Base-by-base conservation (phyloP, 1,284 basidiomycete genomes). In the Ceratobasidium sp. region DNA sequence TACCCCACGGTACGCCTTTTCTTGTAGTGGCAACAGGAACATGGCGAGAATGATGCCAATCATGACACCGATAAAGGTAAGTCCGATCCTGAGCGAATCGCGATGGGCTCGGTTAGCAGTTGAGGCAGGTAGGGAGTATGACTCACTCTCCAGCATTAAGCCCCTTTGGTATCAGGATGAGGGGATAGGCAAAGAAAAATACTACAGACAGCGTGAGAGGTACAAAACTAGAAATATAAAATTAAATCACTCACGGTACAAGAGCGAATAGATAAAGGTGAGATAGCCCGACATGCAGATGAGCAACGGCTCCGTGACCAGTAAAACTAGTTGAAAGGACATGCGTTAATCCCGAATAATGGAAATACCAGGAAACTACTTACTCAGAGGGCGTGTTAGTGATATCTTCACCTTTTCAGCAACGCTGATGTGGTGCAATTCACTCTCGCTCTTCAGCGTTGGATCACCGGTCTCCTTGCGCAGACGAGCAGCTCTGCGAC, bases 261-360 rank as follows among this genome's bases (percentile, higher is more conserved):
- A 74, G 8, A 78, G 76, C 62, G 75, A 74, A 74, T 83, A 83
- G 55, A 83, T 76, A 73, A 82, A 81, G 7, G 77, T 77, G 3
- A 81, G 74, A 76, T 83, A 84, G 58, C 84, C 70, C 0, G 80
- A 80, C 58, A 83, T 77, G 69, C 80, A 76, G 38, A 80, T 71
- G 15, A 82, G 80, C 69, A 83, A 82, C 7, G 79, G 77, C 73
- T 84, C 82, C 40, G 76, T 75, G 73, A 79, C 76, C 52, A 65
- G 29, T 13, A 65, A 40, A n/a, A 65, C 62, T 65, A 42, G 20
- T 29, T 13, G 43, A 5, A 2, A 7, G 45, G 8, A 47, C 20
- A 6, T 12, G 22, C 22, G 20, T 22, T 20, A 47, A 20, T 22
- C 10, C 10, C 10, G 7, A 12, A 22, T 15, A 47, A 20, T 47